Evolutionary conservation across 257 asterid species (phyloP), one percentile per base, ranked within the genome.

Genomic region (Verbascum thapsus): DNA sequence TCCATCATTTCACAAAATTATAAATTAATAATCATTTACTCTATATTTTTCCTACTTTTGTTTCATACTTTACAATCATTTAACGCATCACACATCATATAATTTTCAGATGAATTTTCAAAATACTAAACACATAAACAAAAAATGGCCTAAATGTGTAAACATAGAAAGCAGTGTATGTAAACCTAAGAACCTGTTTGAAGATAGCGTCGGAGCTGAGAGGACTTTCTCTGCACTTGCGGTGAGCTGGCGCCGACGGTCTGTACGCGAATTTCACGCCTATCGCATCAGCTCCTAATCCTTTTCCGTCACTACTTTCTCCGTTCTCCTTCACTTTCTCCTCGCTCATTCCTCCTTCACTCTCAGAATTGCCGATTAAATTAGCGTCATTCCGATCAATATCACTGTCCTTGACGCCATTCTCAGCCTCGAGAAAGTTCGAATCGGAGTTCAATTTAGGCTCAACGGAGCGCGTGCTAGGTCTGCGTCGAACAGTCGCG

Each of bases 171-270:
- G 10, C 16, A 41, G 58, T 16, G 38, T 48, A 51, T 1, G 3
- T 17, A 20, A 50, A 30, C 56, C 38, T 45, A 87, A n/a, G n/a
- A n/a, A n/a, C 99, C 89, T 92, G 96, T 69, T 82, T 89, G 73
- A 92, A 92, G 50, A 92, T 92, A 61, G 97, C 96, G 67, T 86
- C 91, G 18, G 99, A 92, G 61, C 99, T 92, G 35, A 92, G 96
- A 71, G 97, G 96, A 70, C 97, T 89, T 83, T 92, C 99, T 72
- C 79, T 92, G 51, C 56, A 78, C 72, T 79, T 80, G 64, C 94
- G 85, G 58, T 92, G 97, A 61, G 99, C 99, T 1, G 99, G 97
- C 40, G 84, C 77, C 16, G 94, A 86, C 17, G 99, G 83, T 69
- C 99, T 76, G 70, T 82, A 92, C 32, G 81, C 58, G 59, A 78